These are phyloP conservation scores for Megacollybia platyphylla DNA, from an alignment of 1,284 basidiomycete genomes.

Conservation along the genomic window DNA sequence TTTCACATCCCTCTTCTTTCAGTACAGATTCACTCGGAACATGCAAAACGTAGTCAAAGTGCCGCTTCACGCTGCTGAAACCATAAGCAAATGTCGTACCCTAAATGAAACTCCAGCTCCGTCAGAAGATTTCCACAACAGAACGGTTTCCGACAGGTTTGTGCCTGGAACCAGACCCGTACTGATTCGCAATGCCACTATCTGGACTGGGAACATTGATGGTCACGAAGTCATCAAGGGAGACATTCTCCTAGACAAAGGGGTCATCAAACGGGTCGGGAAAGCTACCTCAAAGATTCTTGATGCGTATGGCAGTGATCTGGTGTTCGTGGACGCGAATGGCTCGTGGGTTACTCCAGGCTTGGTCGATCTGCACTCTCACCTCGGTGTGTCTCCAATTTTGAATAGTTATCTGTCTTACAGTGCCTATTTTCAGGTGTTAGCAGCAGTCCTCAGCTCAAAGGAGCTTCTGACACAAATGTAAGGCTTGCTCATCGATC, in stretches of 20 bases:
- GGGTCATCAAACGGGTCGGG: constrained; percentile 38
- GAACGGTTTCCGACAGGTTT: constrained; percentile 48
- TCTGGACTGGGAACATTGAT: constrained; percentile 68
- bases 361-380: constrained; percentile 15
- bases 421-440: neutral
- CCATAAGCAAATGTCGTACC: neutral
- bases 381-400: neutral
- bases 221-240: constrained; percentile 50
- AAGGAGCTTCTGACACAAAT: neutral
- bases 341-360: constrained; percentile 61
- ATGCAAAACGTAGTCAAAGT: neutral
- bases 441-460: neutral
- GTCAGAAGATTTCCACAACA: neutral
- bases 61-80: neutral
- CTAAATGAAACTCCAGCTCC: neutral
- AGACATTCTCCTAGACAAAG: constrained; percentile 42
- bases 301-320: constrained; percentile 1
- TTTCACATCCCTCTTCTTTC: neutral
- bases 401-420: neutral
- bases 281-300: neutral
- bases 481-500: neutral
- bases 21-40: neutral
- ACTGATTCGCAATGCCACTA: constrained; percentile 60
- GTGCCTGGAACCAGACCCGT: constrained; percentile 44
- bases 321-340: constrained; percentile 23